Evolutionary conservation across 305 asterid genomes (phyloP).

Genomic region (Fraxinus greggii): DNA sequence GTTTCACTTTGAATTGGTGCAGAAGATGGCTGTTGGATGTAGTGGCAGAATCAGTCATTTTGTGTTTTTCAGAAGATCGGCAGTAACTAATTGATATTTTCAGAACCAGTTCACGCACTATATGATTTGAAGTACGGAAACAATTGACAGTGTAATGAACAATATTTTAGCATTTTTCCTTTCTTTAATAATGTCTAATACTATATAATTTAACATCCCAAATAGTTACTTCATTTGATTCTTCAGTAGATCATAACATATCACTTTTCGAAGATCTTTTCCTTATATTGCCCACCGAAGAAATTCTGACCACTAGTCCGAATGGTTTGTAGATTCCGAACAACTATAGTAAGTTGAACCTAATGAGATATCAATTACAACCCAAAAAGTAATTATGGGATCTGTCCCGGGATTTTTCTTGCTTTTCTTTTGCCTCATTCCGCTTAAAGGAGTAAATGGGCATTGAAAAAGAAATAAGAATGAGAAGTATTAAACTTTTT

Average conservation of each 20-base stretch:
- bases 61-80: neutral
- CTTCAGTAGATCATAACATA: neutral
- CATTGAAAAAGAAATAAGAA: neutral
- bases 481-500: neutral
- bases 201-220: neutral
- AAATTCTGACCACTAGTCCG: neutral
- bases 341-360: neutral
- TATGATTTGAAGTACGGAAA: neutral
- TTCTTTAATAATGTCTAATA: neutral
- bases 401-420: neutral
- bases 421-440: neutral
- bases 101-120: neutral
- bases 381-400: neutral
- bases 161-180: neutral
- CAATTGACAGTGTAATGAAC: neutral
- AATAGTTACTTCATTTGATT: neutral
- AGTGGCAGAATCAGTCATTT: neutral
- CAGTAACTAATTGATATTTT: neutral
- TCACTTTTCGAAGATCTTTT: neutral
- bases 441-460: neutral
- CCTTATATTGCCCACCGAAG: neutral
- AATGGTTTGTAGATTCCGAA: neutral
- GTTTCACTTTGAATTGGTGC: slow-evolving; percentile 6
- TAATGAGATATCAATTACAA: neutral
- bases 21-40: slow-evolving; percentile 3